These are phyloP conservation scores for Emericellopsis terricola DNA, from an alignment of 495 filamentous ascomycete genomes.

Conservation along the genomic window DNA sequence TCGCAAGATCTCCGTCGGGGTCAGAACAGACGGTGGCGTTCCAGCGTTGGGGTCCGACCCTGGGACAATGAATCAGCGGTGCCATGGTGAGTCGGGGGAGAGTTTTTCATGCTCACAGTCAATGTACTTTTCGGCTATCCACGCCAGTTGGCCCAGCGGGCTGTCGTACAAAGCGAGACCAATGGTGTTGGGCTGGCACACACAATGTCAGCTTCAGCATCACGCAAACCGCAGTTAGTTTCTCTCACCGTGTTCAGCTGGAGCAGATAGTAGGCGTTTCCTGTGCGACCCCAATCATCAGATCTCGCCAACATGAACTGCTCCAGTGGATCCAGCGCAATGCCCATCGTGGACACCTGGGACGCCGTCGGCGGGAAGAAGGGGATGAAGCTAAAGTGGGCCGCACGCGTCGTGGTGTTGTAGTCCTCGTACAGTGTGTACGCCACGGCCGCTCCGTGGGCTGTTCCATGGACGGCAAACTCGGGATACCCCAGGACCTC, in stretches of 20 bases:
- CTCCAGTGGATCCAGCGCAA: conserved; percentile 4
- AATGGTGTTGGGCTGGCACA: conserved; percentile 16
- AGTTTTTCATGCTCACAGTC: conserved; percentile 1
- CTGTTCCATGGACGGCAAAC: conserved; percentile 14
- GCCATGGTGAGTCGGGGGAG: conserved; percentile 3
- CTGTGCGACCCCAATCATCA: conserved; percentile 3
- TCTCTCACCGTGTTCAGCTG: not conserved
- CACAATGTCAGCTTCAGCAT: not conserved
- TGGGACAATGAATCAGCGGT: not conserved
- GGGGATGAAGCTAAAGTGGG: conserved; percentile 6
- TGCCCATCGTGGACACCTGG: conserved; percentile 4
- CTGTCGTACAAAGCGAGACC: conserved; percentile 19
- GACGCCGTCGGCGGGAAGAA: conserved; percentile 6
- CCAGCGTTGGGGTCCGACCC: conserved; percentile 7
- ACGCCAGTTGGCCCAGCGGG: conserved; percentile 17
- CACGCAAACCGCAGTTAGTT: not conserved
- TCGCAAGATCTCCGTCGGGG: conserved; percentile 10
- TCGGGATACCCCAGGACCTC: conserved; percentile 9
- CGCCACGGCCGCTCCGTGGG: conserved; percentile 13
- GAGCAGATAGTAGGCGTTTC: conserved; percentile 2
- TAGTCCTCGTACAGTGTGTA: conserved; percentile 10
- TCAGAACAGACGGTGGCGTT: conserved; percentile 4
- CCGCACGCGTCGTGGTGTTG: conserved; percentile 4
- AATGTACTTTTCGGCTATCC: conserved; percentile 20
- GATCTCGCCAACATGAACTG: not conserved